phyloP scores from a whole-genome alignment of 345 rosid species.

The Sisymbrium altissimum region DNA sequence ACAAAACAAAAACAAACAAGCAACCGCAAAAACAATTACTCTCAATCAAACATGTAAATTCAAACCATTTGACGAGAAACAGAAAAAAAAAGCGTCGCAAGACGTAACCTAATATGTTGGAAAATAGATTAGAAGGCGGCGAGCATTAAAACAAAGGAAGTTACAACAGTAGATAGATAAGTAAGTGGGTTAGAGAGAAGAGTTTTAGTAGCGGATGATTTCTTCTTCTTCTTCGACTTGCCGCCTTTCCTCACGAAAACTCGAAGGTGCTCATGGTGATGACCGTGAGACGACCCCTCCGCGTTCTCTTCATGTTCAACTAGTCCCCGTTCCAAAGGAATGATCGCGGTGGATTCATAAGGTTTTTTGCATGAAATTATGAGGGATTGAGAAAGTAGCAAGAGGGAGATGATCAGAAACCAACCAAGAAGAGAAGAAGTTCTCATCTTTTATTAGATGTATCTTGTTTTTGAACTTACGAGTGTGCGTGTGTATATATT shows the following conservation, averaged over 20 bases:
- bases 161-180: constrained; percentile 6
- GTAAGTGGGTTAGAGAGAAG: constrained; percentile 35
- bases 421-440: constrained; percentile 19
- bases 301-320: constrained; percentile 15
- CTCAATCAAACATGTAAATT: background rate
- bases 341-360: background rate
- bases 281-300: background rate
- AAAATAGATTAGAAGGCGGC: constrained; percentile 14
- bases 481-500: background rate
- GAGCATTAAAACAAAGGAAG: constrained; percentile 17
- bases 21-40: background rate
- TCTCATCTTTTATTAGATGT: constrained; percentile 1
- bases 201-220: constrained; percentile 23
- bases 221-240: constrained; percentile 18
- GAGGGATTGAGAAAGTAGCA: constrained; percentile 21
- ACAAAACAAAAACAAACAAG: background rate
- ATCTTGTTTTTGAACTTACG: background rate
- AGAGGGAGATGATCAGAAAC: constrained; percentile 26
- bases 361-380: background rate
- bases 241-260: constrained; percentile 14
- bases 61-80: background rate
- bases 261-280: constrained; percentile 25
- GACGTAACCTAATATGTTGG: background rate
- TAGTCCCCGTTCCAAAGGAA: constrained; percentile 15
- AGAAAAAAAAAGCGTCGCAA: background rate